Conservation (phyloP, 345 rosid genomes). For the Eucalyptus paniculata region DNA sequence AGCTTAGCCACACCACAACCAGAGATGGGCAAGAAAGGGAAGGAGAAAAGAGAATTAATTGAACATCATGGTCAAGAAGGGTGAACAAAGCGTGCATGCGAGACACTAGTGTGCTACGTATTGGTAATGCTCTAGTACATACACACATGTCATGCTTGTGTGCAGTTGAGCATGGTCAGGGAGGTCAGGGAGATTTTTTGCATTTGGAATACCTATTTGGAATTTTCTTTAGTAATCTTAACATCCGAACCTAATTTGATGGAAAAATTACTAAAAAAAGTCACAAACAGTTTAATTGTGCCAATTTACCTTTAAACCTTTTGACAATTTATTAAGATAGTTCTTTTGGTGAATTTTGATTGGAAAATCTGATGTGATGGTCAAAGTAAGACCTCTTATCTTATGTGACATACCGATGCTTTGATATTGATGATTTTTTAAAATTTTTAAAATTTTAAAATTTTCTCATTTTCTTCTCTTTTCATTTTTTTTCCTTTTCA, state of each 20-base stretch:
- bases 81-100: not conserved
- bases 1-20: not conserved
- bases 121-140: not conserved
- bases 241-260: not conserved
- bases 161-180: not conserved
- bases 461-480: too few relatives aligned
- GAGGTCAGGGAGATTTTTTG: not conserved
- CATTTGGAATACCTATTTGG: not conserved
- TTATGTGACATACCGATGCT: fast-evolving
- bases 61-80: not conserved
- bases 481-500: too few relatives aligned
- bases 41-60: not conserved
- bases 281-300: fast-evolving
- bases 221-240: not conserved
- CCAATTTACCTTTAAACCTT: too few relatives aligned
- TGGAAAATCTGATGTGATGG: too few relatives aligned
- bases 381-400: fast-evolving
- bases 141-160: not conserved
- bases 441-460: too few relatives aligned
- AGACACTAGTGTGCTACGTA: not conserved
- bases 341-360: fast-evolving
- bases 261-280: too few relatives aligned
- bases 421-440: too few relatives aligned
- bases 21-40: not conserved
- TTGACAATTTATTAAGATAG: not conserved